These are phyloP conservation scores for Scutellaria galericulata DNA, from an alignment of 257 asterid genomes.

Conservation along the genomic window DNA sequence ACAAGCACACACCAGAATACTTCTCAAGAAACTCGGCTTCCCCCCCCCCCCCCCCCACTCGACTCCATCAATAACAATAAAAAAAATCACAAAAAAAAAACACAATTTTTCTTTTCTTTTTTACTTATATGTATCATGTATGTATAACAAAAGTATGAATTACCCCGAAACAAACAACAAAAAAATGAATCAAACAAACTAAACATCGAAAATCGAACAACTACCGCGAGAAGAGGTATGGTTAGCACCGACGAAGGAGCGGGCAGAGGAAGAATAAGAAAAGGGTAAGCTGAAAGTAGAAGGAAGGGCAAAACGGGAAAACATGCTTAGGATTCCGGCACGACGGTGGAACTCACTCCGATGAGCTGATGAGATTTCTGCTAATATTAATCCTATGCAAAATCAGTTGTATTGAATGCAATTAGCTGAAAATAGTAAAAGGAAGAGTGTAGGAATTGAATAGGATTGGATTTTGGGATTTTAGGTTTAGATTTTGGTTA, in stretches of 20 bases:
- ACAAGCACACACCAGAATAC: slow-evolving; percentile 65
- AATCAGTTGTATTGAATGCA: not conserved
- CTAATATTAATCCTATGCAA: slow-evolving; percentile 17
- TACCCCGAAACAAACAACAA: not conserved
- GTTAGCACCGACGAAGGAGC: slow-evolving; percentile 77
- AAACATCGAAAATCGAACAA: not conserved
- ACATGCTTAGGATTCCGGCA: slow-evolving; percentile 39
- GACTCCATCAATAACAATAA: slow-evolving; percentile 55
- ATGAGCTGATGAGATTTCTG: slow-evolving; percentile 24
- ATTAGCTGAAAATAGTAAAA: not conserved
- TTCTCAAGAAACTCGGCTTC: slow-evolving; percentile 66
- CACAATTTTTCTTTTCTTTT: not conserved
- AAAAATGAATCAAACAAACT: not conserved
- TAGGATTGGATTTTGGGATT: not conserved
- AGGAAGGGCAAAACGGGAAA: slow-evolving; percentile 45
- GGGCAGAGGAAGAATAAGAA: slow-evolving; percentile 36
- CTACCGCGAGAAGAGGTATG: slow-evolving; percentile 93
- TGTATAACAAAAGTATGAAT: slow-evolving; percentile 33
- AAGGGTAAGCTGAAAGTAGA: slow-evolving; percentile 40
- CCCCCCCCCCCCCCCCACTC: slow-evolving; percentile 36
- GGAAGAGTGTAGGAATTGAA: not conserved
- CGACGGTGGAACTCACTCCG: slow-evolving; percentile 40
- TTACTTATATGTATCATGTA: slow-evolving; percentile 17
- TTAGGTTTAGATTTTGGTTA: slow-evolving; percentile 12
- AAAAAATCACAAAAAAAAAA: slow-evolving; percentile 20